phyloP scores from a whole-genome alignment of 2,329 filamentous ascomycete species.

The Ophiostoma pallidulum region DNA sequence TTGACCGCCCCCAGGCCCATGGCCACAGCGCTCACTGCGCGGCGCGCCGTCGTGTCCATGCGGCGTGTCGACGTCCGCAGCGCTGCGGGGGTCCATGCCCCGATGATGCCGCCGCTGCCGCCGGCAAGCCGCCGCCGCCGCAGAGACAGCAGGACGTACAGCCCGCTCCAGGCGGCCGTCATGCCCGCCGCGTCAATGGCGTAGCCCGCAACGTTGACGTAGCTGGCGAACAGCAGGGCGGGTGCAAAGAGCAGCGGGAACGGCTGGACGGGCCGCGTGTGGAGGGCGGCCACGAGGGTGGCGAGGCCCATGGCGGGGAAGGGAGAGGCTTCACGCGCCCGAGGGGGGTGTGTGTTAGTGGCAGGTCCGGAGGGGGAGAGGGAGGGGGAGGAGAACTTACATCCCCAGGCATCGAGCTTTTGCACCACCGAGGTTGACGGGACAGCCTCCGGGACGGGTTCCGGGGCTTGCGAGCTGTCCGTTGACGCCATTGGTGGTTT shows the following conservation, averaged over 20 bases:
- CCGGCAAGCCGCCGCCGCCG: no score
- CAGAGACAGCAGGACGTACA: conserved; percentile 47
- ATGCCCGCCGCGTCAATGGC: conserved; percentile 47
- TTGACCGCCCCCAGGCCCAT: conserved; percentile 42
- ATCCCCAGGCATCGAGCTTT: conserved; percentile 20
- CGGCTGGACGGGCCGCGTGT: conserved; percentile 42
- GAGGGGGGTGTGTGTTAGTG: background rate
- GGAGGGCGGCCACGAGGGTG: conserved; percentile 46
- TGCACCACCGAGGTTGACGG: conserved; percentile 11
- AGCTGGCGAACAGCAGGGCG: conserved; percentile 46
- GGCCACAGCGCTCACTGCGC: conserved; percentile 40
- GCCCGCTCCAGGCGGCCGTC: conserved; percentile 45
- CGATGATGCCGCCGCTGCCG: conserved; percentile 9
- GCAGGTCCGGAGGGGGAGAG: background rate
- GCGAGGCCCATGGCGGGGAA: conserved; percentile 46
- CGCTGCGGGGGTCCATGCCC: conserved; percentile 20
- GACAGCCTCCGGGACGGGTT: background rate
- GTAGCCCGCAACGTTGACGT: conserved; percentile 51
- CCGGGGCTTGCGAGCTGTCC: no score
- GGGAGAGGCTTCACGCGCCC: conserved; percentile 47
- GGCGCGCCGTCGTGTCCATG: conserved; percentile 27
- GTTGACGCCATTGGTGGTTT: no score
- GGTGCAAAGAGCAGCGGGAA: conserved; percentile 42
- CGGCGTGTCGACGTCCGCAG: conserved; percentile 31
- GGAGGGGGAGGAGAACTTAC: conserved; percentile 13